phyloP scores from a whole-genome alignment of 306 rosid genomes.

The Casuarina equisetifolia region DNA sequence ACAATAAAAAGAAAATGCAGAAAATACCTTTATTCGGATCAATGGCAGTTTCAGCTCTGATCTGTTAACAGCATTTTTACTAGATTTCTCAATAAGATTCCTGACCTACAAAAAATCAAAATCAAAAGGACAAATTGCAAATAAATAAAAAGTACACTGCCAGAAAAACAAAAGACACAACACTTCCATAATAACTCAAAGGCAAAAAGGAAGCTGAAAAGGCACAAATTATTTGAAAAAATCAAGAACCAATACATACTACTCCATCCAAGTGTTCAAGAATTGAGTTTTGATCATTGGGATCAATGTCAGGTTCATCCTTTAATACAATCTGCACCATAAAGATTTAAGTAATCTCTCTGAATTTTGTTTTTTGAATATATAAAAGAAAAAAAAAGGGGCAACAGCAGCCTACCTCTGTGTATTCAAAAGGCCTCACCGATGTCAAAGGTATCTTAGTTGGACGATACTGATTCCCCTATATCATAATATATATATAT shows the following conservation, averaged over 20 bases:
- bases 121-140: slow-evolving; percentile 26
- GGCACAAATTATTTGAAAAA: slow-evolving; percentile 8
- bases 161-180: background rate
- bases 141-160: slow-evolving; percentile 4
- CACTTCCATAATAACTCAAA: background rate
- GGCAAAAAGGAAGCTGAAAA: slow-evolving; percentile 10
- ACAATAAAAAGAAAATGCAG: background rate
- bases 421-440: slow-evolving; percentile 92
- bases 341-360: slow-evolving; percentile 32
- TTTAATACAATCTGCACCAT: slow-evolving; percentile 69
- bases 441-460: slow-evolving; percentile 90
- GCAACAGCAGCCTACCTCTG: slow-evolving; percentile 61
- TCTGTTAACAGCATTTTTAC: slow-evolving; percentile 52
- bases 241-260: slow-evolving; percentile 42
- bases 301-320: slow-evolving; percentile 82
- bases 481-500: slow-evolving; percentile 29
- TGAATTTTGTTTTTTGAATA: slow-evolving; percentile 6
- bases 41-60: slow-evolving; percentile 85
- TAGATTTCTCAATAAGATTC: slow-evolving; percentile 65
- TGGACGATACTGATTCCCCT: slow-evolving; percentile 98
- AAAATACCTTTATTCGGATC: slow-evolving; percentile 83
- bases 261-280: slow-evolving; percentile 91
- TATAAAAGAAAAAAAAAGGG: background rate
- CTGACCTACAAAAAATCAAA: slow-evolving; percentile 56
- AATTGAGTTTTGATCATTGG: slow-evolving; percentile 88